Evolutionary conservation across 768 basidiomycete species (phyloP).

Genomic region (Boletus edulis): DNA sequence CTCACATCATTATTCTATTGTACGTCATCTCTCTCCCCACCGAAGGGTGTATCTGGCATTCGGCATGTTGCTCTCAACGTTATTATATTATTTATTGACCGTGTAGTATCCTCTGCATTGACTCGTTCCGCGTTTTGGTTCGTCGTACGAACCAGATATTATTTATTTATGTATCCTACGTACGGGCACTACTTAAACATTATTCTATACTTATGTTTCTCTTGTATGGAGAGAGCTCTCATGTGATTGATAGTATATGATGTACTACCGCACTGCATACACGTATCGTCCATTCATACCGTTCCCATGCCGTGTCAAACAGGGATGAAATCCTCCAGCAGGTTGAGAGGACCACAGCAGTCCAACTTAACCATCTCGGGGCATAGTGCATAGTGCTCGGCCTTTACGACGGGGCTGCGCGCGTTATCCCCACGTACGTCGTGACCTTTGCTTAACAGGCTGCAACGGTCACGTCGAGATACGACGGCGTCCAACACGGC

Average conservation of each 20-base stretch:
- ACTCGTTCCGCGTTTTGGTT: conserved; percentile 14
- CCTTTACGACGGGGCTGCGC: conserved; percentile 12
- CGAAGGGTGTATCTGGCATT: conserved; percentile 17
- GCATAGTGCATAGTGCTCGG: conserved; percentile 5
- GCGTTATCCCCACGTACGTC: conserved; percentile 13
- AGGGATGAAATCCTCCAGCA: background rate
- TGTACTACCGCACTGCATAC: too few relatives aligned
- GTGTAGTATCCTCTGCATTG: conserved; percentile 16
- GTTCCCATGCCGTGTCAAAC: background rate
- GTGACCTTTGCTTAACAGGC: background rate
- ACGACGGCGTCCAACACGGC: conserved; percentile 15
- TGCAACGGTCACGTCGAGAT: conserved; percentile 10
- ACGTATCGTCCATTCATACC: background rate
- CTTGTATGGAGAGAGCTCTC: background rate
- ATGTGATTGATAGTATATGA: background rate
- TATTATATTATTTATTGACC: conserved; percentile 15
- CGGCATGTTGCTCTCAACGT: background rate
- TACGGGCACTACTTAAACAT: conserved; percentile 6
- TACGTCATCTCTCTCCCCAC: background rate
- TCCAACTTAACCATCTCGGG: background rate
- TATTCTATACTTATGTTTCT: conserved; percentile 9
- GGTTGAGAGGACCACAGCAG: background rate
- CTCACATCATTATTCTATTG: conserved; percentile 1
- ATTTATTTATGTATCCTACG: conserved; percentile 18
- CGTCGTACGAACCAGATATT: conserved; percentile 2